phyloP scores from a whole-genome alignment of 2,329 filamentous ascomycete genomes.

The Talaromyces albobiverticillius region DNA sequence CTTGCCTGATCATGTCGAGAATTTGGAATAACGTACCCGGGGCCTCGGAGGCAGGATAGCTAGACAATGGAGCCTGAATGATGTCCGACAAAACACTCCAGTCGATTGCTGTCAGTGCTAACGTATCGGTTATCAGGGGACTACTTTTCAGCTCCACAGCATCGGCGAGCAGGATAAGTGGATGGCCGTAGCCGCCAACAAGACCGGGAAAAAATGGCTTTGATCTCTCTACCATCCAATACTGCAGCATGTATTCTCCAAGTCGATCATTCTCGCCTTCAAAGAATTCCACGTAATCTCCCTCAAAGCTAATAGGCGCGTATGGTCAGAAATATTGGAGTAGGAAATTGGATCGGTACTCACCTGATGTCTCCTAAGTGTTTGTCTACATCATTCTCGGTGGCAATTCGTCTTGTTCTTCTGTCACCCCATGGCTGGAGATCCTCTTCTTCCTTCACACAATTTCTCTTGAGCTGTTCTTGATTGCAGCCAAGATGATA shows the following conservation, averaged over 20 bases:
- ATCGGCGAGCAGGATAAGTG: neutral
- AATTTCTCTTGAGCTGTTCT: neutral
- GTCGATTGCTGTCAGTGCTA: neutral
- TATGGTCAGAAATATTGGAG: neutral
- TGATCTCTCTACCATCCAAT: neutral
- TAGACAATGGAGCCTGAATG: neutral
- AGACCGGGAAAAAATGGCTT: neutral
- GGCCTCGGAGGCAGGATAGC: neutral
- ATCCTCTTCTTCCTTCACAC: neutral
- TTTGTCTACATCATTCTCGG: neutral
- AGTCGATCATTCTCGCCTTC: neutral
- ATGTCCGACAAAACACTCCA: neutral
- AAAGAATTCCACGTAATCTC: neutral
- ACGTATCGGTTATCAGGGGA: neutral
- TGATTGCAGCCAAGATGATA: neutral
- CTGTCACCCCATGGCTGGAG: neutral
- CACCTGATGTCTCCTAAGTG: neutral
- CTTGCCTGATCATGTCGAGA: neutral
- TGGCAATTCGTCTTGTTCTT: neutral
- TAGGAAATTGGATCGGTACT: neutral
- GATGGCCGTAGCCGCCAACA: neutral
- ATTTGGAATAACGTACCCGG: neutral
- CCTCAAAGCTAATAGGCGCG: neutral
- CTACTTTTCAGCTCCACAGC: neutral
- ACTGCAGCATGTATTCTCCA: neutral